Evolutionary conservation across 352 stramenopile genomes (phyloP).

Genomic region (Phytophthora chlamydospora): DNA sequence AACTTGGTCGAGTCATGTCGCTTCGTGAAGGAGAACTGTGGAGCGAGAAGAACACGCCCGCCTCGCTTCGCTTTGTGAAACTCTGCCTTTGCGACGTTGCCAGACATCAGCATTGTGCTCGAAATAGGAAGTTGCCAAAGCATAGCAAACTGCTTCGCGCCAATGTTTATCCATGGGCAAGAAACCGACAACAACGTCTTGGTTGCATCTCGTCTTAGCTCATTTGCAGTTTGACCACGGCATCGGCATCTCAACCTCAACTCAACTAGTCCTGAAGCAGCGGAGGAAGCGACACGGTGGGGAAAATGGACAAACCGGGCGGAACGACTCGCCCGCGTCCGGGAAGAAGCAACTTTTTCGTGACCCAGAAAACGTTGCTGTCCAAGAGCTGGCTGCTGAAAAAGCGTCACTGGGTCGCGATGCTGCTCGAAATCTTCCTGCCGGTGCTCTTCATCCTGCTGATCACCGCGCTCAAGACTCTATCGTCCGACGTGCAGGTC

Average conservation of each 20-base stretch:
- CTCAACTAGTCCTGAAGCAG: not conserved
- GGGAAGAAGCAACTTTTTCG: constrained; percentile 13
- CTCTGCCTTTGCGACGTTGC: not conserved
- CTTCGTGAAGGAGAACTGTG: not conserved
- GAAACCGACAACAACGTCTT: constrained; percentile 19
- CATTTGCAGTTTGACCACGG: constrained; percentile 26
- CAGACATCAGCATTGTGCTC: not conserved
- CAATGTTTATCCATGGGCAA: not conserved
- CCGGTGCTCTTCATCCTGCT: constrained; percentile 76
- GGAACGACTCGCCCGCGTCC: constrained; percentile 13
- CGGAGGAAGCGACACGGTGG: constrained; percentile 13
- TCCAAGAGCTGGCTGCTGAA: constrained; percentile 84
- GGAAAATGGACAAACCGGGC: constrained; percentile 12
- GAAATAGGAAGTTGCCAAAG: not conserved
- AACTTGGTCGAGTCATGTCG: not conserved
- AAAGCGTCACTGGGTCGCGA: constrained; percentile 61
- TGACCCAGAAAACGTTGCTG: constrained; percentile 49
- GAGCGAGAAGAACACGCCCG: not conserved
- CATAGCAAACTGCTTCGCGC: not conserved
- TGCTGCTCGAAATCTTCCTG: constrained; percentile 59
- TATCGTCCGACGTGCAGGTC: constrained; percentile 62
- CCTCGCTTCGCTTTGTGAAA: not conserved
- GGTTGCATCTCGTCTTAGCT: not conserved
- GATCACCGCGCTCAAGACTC: constrained; percentile 53
- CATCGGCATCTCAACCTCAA: constrained; percentile 1